Evolutionary conservation across 441 rosid species (phyloP), one percentile per base, ranked within the genome.

Genomic region (Kokia cookei): DNA sequence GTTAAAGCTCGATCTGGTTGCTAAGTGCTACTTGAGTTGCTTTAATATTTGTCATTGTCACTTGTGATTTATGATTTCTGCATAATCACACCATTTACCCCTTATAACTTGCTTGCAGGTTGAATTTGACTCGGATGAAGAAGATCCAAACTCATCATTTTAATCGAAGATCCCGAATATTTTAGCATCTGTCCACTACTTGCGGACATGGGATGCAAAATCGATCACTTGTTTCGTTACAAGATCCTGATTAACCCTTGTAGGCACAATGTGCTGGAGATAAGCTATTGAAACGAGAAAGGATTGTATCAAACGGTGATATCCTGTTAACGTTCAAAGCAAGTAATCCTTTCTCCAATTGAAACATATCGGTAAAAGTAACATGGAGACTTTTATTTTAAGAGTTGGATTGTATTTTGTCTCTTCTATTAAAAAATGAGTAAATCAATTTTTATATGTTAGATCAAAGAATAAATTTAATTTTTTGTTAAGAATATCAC

Each of bases 41-140:
- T 54, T 71, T 35, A 54, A 17, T 37, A 47, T 40, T 69, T 27
- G 42, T 54, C 11, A 12, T 59, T 42, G 65, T 24, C 50, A 24
- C 57, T 29, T 61, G n/a, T 35, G 14, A 15, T 51, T 57, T 27
- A 14, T 43, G 12, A 29, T 75, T 17, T 45, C 24, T 11, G 51
- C 62, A 50, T 50, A 27, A 4, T 50, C 10, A n/a, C 37, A 6
- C 59, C 9, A 7, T 12, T 51, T 22, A 40, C 19, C 59, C 24
- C 29, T 26, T 53, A 9, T 14, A 66, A 54, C 67, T 32, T 29
- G 15, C 48, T 60, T 74, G 80, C 87, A 85, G 89, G 91, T 81
- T 69, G 91, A 87, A 78, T 87, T 87, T 53, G 91, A 87, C 57
- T 87, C 91, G 0, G 89, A 85, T 42, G 85, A 82, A 73, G 91